Base-by-base conservation (phyloP, 2,329 filamentous ascomycete species). In the Hypoxylon sp. region DNA sequence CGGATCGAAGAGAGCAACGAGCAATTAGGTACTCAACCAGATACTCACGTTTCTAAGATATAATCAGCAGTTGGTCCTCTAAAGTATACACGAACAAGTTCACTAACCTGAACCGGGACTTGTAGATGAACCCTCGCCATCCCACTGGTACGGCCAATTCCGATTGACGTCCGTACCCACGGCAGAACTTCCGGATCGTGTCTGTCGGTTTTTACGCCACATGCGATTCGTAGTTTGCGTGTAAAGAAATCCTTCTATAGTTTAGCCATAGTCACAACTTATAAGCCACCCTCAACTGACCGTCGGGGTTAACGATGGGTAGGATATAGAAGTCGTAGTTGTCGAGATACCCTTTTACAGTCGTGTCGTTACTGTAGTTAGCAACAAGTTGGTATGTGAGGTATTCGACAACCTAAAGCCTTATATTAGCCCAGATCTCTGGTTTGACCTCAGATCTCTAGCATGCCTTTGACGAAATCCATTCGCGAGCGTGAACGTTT, bases 261-360 rank as follows among this genome's bases (percentile, higher is more conserved):
- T 51, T 59, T 30, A 54, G 58, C 38, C 17, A 26, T 12, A 26
- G 23, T 20, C 2, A 7, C 5, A 12, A 17, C n/a, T 8, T 9
- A 27, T 16, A 5, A 7, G 8, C 7, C 2, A 0, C 8, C 3
- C 3, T 19, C 5, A n/a, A 34, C 68, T 55, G 56, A 76, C 74
- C 78, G 55, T 81, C 78, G 3, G 79, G 78, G 61, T 82, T 81
- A 23, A 79, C 76, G 41, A 81, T 71, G 2, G 79, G 78, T 48
- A 81, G 69, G 59, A 85, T 78, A 65, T 81, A 83, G 63, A 81
- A 84, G 66, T 84, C 81, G 60, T 81, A 84, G 31, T 73, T 77
- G 65, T 84, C 74, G 34, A 84, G 73, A 62, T 78, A 77, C 6
- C 67, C 63, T 29, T 71, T 74, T 11, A 76, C 65, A 3, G 70